These are phyloP conservation scores for Cyclocybe aegerita DNA, from an alignment of 768 basidiomycete genomes.

Conservation along the genomic window DNA sequence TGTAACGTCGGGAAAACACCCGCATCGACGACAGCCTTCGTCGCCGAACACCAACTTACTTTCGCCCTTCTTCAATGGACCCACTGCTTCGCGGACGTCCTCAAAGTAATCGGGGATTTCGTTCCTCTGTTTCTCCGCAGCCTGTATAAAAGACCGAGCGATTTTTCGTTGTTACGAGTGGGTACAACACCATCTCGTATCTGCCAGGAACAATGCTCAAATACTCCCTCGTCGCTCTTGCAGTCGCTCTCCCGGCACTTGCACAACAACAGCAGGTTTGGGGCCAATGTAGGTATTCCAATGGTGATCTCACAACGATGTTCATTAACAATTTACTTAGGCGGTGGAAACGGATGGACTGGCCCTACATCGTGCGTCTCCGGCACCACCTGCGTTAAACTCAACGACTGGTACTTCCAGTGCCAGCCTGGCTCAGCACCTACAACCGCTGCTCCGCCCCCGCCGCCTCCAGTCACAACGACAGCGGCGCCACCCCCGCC, in stretches of 20 bases:
- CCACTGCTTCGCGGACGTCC: too few species aligned
- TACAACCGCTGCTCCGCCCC: constrained; percentile 1
- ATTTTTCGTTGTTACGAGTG: too few species aligned
- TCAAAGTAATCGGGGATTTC: too few species aligned
- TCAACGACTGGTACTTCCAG: constrained; percentile 24
- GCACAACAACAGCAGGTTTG: neutral
- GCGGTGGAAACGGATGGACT: constrained; percentile 9
- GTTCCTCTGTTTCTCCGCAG: too few species aligned
- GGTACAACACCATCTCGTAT: too few species aligned
- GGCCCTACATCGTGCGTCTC: constrained; percentile 7
- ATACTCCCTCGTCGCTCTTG: constrained; percentile 2
- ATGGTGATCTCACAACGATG: neutral
- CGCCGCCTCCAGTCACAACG: neutral
- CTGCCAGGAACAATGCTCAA: neutral
- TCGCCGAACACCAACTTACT: too few species aligned
- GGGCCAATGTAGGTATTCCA: neutral
- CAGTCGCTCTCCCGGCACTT: constrained; percentile 7
- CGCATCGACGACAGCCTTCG: too few species aligned
- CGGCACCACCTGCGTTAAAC: constrained; percentile 11
- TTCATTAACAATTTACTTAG: neutral
- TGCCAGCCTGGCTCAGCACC: constrained; percentile 23
- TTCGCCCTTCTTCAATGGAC: too few species aligned
- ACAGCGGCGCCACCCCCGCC: neutral
- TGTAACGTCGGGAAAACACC: too few species aligned
- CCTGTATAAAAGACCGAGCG: too few species aligned